Evolutionary conservation across 2,329 filamentous ascomycete species (phyloP), one percentile per base, ranked within the genome.

Genomic region (Diaporthe capsici): DNA sequence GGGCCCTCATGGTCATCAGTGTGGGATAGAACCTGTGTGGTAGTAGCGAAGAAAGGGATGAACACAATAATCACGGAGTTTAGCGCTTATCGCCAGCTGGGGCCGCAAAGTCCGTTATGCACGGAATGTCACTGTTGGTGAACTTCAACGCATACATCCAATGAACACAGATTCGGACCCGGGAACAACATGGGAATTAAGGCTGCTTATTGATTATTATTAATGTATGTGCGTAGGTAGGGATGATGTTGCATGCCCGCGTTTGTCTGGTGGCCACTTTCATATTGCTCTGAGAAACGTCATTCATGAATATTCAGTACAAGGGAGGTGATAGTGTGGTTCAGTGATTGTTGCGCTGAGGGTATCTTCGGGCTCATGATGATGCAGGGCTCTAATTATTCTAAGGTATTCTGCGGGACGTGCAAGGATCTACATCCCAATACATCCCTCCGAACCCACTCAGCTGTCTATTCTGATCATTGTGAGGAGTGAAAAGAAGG

Each of bases 51-150:
- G 17, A 44, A 42, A 8, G 58, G n/a, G 1, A 42, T 61, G 58
- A 13, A 25, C 28, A 42, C 34, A 39, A 61, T 2, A 28, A 25
- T 10, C 22, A 61, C 58, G 58, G 58, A 37, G 42, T 61, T 61
- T 44, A 61, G 58, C 13, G 4, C 22, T 61, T 61, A 42, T 42
- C 44, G 13, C 12, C 58, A 61, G 37, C 13, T 61, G 58, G n/a
- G 37, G 34, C 58, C 58, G 58, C 37, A 44, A 61, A 61, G 58
- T 61, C 58, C 58, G 58, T 17, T 44, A 61, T 44, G 22, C 12
- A 12, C 58, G 34, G 22, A 15, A 3, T 60, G 12, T 34, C 15
- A 42, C 17, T 25, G 58, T 42, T 42, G 57, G 10, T 61, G 31
- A 25, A 31, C 5, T 42, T 25, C 12, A 7, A 44, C 6, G 10